Base-by-base conservation (phyloP, 2,329 filamentous ascomycete genomes). In the Aspergillus sp. region DNA sequence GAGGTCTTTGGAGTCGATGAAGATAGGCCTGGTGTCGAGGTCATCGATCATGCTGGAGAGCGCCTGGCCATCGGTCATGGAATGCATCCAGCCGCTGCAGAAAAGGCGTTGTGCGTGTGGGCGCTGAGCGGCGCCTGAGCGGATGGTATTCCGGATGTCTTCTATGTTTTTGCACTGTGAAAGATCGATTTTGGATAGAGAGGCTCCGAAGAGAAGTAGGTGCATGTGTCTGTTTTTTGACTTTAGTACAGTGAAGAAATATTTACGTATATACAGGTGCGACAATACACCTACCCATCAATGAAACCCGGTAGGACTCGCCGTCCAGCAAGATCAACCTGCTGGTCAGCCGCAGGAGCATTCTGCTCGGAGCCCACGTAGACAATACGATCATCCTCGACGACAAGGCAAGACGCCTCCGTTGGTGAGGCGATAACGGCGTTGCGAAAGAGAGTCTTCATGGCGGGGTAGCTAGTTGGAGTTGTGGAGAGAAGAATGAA, bases 31-130 rank as follows among this genome's bases (percentile, higher is more conserved):
- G 1, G 71, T 64, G 59, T 81, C 79, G 17, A 82, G 64, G 55
- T 79, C 78, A 56, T 82, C 79, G 9, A 82, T 59, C 68, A 74
- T 75, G 33, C 65, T 73, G 6, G 78, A 77, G 31, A 77, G 70
- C 1, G 78, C 77, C 24, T 72, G 59, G 3, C 75, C 73, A 41
- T 75, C 64, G 0, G 78, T 81, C 72, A 77, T 77, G 21, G 68
- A 72, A 56, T 81, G 78, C 72, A 80, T 78, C 80, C 79, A 82
- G 3, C 78, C 77, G 57, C 71, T 71, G 62, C 79, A 80, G 48
- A 81, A 55, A 12, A 82, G 76, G 7, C 79, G 73, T 14, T 72
- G 64, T 39, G 74, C 71, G 1, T 71, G 56, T 0, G 76, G 77
- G 52, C 78, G 68, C 9, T 64, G 60, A 7, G 59, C 63, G 4